These are phyloP conservation scores for Chernovozyma aurita DNA, from an alignment of 1,139 yeast genomes.

Conservation along the genomic window DNA sequence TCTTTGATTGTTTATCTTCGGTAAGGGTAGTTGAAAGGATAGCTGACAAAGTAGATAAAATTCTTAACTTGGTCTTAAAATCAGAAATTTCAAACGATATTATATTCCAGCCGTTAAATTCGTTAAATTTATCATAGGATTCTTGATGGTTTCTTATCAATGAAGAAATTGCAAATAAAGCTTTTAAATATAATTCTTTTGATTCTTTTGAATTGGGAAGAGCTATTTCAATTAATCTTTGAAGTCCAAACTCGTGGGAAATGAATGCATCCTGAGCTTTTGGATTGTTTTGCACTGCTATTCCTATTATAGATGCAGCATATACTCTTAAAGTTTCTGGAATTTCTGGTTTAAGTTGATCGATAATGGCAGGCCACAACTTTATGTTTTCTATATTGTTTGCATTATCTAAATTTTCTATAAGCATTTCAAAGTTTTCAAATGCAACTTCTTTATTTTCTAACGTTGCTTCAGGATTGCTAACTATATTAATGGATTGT, in stretches of 20 bases:
- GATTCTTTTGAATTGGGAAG: conserved; percentile 17
- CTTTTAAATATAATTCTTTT: conserved; percentile 49
- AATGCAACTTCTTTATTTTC: conserved; percentile 73
- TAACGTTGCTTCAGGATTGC: conserved; percentile 55
- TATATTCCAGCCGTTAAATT: conserved; percentile 59
- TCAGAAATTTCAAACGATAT: conserved; percentile 13
- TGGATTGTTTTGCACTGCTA: conserved; percentile 89
- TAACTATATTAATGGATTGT: conserved; percentile 61
- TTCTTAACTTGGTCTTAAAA: conserved; percentile 46
- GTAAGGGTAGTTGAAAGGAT: conserved; percentile 49
- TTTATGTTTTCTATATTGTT: conserved; percentile 81
- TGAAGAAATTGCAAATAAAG: conserved; percentile 74
- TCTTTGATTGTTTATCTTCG: conserved; percentile 17
- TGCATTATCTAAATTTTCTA: conserved; percentile 92
- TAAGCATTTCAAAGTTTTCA: conserved; percentile 90
- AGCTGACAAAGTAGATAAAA: conserved; percentile 55
- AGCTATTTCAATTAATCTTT: conserved; percentile 40
- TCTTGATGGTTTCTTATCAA: conserved; percentile 65
- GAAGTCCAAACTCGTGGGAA: conserved; percentile 47
- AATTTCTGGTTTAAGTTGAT: conserved; percentile 40
- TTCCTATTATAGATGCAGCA: conserved; percentile 77
- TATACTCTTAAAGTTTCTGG: conserved; percentile 42
- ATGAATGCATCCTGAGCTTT: conserved; percentile 64
- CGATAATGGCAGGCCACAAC: conserved; percentile 70
- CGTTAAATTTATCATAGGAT: conserved; percentile 53